Evolutionary conservation across 1,284 basidiomycete species (phyloP).

Genomic region (Cryptococcus maquisensis): DNA sequence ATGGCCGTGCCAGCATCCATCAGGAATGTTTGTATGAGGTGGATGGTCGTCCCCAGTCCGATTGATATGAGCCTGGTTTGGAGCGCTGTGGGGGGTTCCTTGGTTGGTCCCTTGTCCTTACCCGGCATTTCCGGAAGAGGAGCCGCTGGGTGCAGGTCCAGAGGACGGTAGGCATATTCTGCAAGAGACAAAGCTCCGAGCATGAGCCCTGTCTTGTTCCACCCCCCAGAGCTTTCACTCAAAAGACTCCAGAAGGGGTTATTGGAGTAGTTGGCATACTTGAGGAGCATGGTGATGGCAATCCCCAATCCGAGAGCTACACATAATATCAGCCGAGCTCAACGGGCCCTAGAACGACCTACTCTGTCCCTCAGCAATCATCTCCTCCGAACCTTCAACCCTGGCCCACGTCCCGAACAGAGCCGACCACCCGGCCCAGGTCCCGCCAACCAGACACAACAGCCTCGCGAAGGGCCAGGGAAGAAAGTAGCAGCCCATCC

Average conservation of each 20-base stretch:
- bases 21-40: slow-evolving; percentile 71
- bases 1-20: slow-evolving; percentile 78
- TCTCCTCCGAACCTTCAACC: slow-evolving; percentile 51
- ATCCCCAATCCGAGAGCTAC: slow-evolving; percentile 65
- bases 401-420: slow-evolving; percentile 59
- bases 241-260: slow-evolving; percentile 86
- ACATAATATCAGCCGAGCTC: background rate
- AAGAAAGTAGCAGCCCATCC: slow-evolving; percentile 60
- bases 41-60: slow-evolving; percentile 69
- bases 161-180: slow-evolving; percentile 40
- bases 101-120: background rate
- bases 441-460: slow-evolving; percentile 58
- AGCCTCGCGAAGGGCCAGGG: slow-evolving; percentile 59
- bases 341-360: slow-evolving; percentile 30
- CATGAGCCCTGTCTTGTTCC: slow-evolving; percentile 63
- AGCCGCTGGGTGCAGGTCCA: slow-evolving; percentile 32
- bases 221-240: slow-evolving; percentile 62
- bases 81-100: slow-evolving; percentile 14
- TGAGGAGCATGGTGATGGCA: slow-evolving; percentile 65
- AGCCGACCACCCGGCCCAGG: slow-evolving; percentile 54
- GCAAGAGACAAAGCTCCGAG: slow-evolving; percentile 40
- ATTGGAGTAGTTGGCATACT: slow-evolving; percentile 72
- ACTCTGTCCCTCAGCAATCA: slow-evolving; percentile 55
- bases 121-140: slow-evolving; percentile 11
- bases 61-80: slow-evolving; percentile 38